Conservation (phyloP, 345 rosid genomes). For the Rubroshorea leprosula region DNA sequence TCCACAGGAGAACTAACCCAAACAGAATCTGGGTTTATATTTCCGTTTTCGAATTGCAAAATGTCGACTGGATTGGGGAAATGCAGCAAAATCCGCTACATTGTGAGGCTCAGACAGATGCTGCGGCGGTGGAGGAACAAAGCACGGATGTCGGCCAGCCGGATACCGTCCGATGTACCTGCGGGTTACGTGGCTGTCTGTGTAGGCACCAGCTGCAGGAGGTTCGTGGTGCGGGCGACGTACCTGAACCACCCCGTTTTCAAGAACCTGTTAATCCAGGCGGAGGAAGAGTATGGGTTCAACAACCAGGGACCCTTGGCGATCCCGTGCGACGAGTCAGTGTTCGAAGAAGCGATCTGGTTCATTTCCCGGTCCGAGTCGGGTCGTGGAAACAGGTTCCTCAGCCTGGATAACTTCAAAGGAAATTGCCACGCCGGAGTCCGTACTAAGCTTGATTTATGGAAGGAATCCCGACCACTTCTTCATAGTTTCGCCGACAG, state of each 20-base stretch:
- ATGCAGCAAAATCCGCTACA: slow-evolving; percentile 94
- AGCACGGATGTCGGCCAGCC: slow-evolving; percentile 55
- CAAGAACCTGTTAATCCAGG: slow-evolving; percentile 53
- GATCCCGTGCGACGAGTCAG: slow-evolving; percentile 84
- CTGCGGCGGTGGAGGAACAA: slow-evolving; percentile 83
- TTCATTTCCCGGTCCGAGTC: slow-evolving; percentile 64
- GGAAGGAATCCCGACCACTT: slow-evolving; percentile 79
- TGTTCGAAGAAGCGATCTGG: slow-evolving; percentile 72
- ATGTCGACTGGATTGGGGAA: slow-evolving; percentile 62
- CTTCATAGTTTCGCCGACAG: slow-evolving; percentile 52
- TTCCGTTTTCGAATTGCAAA: slow-evolving; percentile 7
- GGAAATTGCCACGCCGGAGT: slow-evolving; percentile 50
- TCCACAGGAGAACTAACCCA: not conserved
- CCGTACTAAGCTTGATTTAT: slow-evolving; percentile 37
- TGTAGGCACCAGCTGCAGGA: slow-evolving; percentile 57
- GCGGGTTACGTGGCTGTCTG: slow-evolving; percentile 86
- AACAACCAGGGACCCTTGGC: slow-evolving; percentile 67
- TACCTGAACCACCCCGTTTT: slow-evolving; percentile 88
- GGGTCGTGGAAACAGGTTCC: slow-evolving; percentile 36
- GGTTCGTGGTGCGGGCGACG: slow-evolving; percentile 82
- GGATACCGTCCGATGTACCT: slow-evolving; percentile 79
- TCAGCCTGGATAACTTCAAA: slow-evolving; percentile 52
- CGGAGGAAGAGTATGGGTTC: slow-evolving; percentile 93
- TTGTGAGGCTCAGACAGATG: slow-evolving; percentile 84
- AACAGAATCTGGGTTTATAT: not conserved